Evolutionary conservation across 1,284 basidiomycete species (phyloP).

Genomic region (Boletus smithii): DNA sequence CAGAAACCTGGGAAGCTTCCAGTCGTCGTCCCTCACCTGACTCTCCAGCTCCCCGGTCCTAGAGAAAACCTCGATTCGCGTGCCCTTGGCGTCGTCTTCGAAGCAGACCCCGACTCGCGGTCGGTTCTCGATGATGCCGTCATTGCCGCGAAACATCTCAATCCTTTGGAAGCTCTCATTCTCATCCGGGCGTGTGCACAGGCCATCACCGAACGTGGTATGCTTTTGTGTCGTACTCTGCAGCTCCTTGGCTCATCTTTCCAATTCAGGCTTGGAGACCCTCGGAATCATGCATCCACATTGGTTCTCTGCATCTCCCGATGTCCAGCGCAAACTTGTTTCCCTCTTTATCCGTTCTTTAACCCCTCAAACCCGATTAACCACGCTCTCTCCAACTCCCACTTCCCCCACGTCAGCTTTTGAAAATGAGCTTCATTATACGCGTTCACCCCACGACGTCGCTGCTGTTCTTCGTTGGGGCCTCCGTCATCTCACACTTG

Average conservation of each 20-base stretch:
- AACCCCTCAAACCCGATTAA: slow-evolving; percentile 41
- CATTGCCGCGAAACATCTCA: slow-evolving; percentile 56
- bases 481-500: slow-evolving; percentile 63
- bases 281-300: slow-evolving; percentile 79
- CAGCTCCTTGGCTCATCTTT: slow-evolving; percentile 2
- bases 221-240: slow-evolving; percentile 17
- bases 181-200: slow-evolving; percentile 63
- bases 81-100: slow-evolving; percentile 54
- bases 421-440: slow-evolving; percentile 58
- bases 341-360: slow-evolving; percentile 68
- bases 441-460: slow-evolving; percentile 67
- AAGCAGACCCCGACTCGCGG: slow-evolving; percentile 50
- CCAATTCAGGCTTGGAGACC: slow-evolving; percentile 58
- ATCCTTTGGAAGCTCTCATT: slow-evolving; percentile 54
- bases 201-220: slow-evolving; percentile 60
- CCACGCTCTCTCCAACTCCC: slow-evolving; percentile 48
- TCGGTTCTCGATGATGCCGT: slow-evolving; percentile 47
- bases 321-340: slow-evolving; percentile 63
- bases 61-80: slow-evolving; percentile 47
- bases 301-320: slow-evolving; percentile 70
- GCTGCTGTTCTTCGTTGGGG: slow-evolving; percentile 78
- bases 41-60: slow-evolving; percentile 54
- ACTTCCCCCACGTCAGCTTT: slow-evolving; percentile 48
- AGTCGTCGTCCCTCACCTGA: slow-evolving; percentile 47
- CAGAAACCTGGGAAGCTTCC: slow-evolving; percentile 25